Percentiles rank a stretch among this genome's conserved stretches.
Conservation (phyloP, 129 eudicot genomes). For the Cynara cardunculus region DNA sequence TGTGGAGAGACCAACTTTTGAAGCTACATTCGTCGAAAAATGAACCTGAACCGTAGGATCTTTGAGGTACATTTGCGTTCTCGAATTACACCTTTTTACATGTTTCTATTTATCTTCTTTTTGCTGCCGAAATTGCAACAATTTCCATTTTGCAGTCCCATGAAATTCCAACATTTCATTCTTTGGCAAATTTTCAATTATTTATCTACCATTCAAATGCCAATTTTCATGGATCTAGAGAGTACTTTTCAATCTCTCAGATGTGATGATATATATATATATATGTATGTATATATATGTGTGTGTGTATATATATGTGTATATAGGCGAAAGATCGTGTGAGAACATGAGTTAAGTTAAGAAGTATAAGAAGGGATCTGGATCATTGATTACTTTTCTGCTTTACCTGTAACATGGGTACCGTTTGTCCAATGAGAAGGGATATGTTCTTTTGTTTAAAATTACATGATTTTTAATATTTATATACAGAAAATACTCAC, state of each 20-base stretch:
- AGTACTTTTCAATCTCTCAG: not conserved
- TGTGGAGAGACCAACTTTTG: slow-evolving; percentile 62
- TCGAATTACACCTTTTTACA: not conserved
- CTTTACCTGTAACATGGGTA: no score
- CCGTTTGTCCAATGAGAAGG: no score
- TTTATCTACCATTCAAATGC: not conserved
- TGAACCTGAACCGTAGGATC: slow-evolving; percentile 14
- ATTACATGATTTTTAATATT: no score
- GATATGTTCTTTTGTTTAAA: no score
- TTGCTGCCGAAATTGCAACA: not conserved
- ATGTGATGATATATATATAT: not conserved
- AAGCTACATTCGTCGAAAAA: slow-evolving; percentile 32
- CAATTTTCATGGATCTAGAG: not conserved
- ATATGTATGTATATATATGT: no score
- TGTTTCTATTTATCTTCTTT: not conserved
- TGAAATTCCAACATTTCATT: slow-evolving; percentile 1
- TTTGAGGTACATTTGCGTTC: slow-evolving; percentile 23
- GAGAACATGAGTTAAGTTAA: no score
- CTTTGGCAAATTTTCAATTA: not conserved
- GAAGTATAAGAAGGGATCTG: no score
- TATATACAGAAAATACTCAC: not conserved
- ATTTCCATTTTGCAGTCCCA: not conserved
- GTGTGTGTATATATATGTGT: no score
- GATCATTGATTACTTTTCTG: no score
- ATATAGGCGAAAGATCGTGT: no score